Conservation (phyloP, 352 stramenopile genomes). For the Globisporangium uncinulatum region DNA sequence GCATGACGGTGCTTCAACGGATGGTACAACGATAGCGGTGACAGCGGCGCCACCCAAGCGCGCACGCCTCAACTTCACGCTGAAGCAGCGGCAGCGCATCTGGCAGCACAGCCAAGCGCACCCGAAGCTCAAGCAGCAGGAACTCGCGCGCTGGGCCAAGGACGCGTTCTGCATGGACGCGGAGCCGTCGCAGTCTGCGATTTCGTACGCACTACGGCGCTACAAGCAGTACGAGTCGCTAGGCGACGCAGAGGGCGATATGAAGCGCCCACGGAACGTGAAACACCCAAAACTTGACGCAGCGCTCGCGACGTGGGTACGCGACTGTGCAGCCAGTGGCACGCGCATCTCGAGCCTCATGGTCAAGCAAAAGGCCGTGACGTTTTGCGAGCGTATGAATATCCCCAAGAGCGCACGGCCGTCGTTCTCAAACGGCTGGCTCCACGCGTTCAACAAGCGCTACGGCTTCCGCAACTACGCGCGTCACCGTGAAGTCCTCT, state of each 20-base stretch:
- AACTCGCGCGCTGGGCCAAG: constrained; percentile 17
- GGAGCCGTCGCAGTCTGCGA: constrained; percentile 17
- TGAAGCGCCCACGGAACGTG: constrained; percentile 16
- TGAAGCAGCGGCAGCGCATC: constrained; percentile 13
- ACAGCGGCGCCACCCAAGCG: constrained; percentile 9
- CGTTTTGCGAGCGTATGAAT: constrained; percentile 12
- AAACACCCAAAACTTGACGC: constrained; percentile 15
- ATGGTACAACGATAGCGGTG: not conserved
- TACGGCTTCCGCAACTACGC: constrained; percentile 19
- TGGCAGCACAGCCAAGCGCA: constrained; percentile 13
- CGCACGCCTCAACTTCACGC: constrained; percentile 15
- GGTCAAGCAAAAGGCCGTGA: constrained; percentile 14
- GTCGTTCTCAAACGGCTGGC: constrained; percentile 16
- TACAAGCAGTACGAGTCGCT: constrained; percentile 15
- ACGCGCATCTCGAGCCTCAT: constrained; percentile 15
- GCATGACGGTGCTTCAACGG: too few species aligned
- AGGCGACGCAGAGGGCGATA: constrained; percentile 7
- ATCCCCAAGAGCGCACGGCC: constrained; percentile 9
- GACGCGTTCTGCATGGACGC: constrained; percentile 10
- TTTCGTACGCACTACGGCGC: constrained; percentile 16
- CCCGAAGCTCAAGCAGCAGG: constrained; percentile 19
- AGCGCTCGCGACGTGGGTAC: constrained; percentile 15
- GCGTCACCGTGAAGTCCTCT: constrained; percentile 14
- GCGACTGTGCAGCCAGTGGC: constrained; percentile 7
- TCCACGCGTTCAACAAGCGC: constrained; percentile 16